phyloP scores from a whole-genome alignment of 2,329 filamentous ascomycete species.

The Pseudogymnoascus sp. region DNA sequence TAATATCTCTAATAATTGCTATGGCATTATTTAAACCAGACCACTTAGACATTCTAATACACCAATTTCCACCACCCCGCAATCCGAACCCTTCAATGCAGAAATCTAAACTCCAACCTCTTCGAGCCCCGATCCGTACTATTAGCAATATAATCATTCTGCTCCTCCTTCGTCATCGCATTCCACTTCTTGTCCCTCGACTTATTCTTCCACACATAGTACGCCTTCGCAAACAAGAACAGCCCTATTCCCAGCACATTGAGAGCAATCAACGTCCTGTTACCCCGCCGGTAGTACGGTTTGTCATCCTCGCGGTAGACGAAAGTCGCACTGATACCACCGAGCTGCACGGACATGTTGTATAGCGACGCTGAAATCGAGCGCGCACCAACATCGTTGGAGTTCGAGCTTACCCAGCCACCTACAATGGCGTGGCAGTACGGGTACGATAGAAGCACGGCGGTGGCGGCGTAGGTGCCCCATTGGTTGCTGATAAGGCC shows the following conservation, averaged over 20 bases:
- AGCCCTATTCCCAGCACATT: slow-evolving; percentile 35
- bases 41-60: background rate
- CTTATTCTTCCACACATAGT: slow-evolving; percentile 39
- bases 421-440: slow-evolving; percentile 26
- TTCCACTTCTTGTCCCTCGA: slow-evolving; percentile 35
- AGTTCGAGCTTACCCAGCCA: slow-evolving; percentile 45
- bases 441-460: slow-evolving; percentile 21
- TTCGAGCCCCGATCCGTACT: slow-evolving; percentile 32
- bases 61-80: background rate
- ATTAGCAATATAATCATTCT: slow-evolving; percentile 35
- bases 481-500: slow-evolving; percentile 26
- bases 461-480: slow-evolving; percentile 32
- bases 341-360: slow-evolving; percentile 42
- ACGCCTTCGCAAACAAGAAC: slow-evolving; percentile 38
- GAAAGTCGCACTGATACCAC: slow-evolving; percentile 32
- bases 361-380: slow-evolving; percentile 55
- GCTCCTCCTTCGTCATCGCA: slow-evolving; percentile 37
- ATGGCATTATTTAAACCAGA: background rate
- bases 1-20: background rate
- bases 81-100: slow-evolving; percentile 22
- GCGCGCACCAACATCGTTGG: slow-evolving; percentile 52
- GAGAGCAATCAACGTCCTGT: slow-evolving; percentile 44
- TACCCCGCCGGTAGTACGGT: slow-evolving; percentile 45
- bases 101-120: slow-evolving; percentile 32
- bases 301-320: slow-evolving; percentile 40